Evolutionary conservation across 345 rosid species (phyloP), one percentile per base, ranked within the genome.

Genomic region (Mangifera indica): DNA sequence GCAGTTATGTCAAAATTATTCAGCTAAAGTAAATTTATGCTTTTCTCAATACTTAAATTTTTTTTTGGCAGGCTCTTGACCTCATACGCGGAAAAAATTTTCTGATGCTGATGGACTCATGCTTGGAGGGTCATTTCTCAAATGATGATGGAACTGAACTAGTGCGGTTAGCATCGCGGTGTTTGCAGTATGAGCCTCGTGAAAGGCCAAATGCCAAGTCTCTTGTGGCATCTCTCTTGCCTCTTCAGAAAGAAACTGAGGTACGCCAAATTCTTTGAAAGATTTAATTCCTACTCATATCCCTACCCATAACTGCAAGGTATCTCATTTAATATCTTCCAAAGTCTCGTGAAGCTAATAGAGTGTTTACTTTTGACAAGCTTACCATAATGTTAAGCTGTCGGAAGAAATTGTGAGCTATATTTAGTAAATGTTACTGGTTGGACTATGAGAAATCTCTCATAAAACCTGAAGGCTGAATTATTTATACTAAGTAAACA

Each of bases 141-240:
- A 91, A 87, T 42, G 90, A 91, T 69, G 95, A 91, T 86, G 95
- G 95, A 81, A 88, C 95, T n/a, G 97, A 91, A 70, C 56, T 89
- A 77, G 90, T 89, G 69, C 85, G 91, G 10, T 76, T 91, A 78
- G 97, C 95, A 61, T 85, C 97, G 2, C 92, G 97, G 46, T 91
- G 97, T 81, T 81, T 91, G 80, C 95, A 89, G 78, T 88, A 85
- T 67, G 97, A 91, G 82, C 78, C 95, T 74, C 95, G 95, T 71
- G 95, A 91, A 81, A 91, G 97, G 88, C 97, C 97, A 5, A 89
- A 87, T 65, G 87, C 87, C 53, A 91, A 88, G 76, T 89, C 95
- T 81, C 91, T 89, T 52, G 97, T 89, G 66, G 69, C 76, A 57
- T 81, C 93, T 57, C 91, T 91, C 14, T 64, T 83, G 72, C 84